Evolutionary conservation across 1,284 basidiomycete species (phyloP), one percentile per base, ranked within the genome.

Genomic region (Ceratobasidium sp.): DNA sequence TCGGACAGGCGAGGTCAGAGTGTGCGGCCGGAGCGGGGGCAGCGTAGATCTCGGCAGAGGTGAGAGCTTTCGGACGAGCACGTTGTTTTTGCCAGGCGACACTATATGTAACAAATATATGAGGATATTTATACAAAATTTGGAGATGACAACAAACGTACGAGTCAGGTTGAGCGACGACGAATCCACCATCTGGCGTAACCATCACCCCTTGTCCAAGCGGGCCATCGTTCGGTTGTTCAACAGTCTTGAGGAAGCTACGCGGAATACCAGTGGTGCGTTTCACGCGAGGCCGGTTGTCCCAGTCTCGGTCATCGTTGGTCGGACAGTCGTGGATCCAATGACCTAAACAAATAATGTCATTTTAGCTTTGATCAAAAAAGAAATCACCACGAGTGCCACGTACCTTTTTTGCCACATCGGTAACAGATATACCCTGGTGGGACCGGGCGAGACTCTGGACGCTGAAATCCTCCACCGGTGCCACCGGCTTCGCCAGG

Each of bases 271-370:
- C 98, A 3, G 98, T 99, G 2, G 98, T 99, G 73, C 98, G 91
- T 84, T 99, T 99, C 84, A 99, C 97, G 42, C 97, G 92, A 71
- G 97, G 97, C 78, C 94, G 89, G 82, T 99, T 95, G 85, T 98
- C 96, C 81, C 93, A 98, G 48, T 97, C 95, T 50, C 95, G 93
- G 84, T 99, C 96, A 81, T 95, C 96, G 84, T 99, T 99, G 3
- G 96, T 98, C 0, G 98, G 98, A 83, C 98, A 99, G 81, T 98
- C 96, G 84, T 99, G 97, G 81, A 99, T 99, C 98, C 98, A 99
- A 83, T 99, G 98, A 42, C 96, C 96, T 97, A n/a, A 42, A 84
- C 42, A 50, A 46, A 71, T 71, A 68, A 13, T 67, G 33, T 33
- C 50, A 61, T 38, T 38, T 40, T 38, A 42, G 74, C 77, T 52